Conservation (phyloP, 805 yeast species). For the Nakazawaea wyomingensis region DNA sequence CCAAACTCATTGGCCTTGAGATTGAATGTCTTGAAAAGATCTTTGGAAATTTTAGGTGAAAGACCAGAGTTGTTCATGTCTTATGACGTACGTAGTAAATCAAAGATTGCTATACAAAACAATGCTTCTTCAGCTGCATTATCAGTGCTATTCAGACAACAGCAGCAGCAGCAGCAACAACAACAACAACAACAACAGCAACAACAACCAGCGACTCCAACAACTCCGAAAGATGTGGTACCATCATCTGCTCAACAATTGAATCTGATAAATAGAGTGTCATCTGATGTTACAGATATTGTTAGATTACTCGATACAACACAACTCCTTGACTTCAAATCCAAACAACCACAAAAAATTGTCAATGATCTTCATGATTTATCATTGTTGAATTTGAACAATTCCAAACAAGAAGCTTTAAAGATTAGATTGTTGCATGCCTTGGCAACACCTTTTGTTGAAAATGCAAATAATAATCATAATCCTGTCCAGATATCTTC, state of each 20-base stretch:
- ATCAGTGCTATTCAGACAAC: conserved; percentile 26
- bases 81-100: conserved; percentile 18
- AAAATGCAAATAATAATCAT: conserved; percentile 27
- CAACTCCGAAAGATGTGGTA: not conserved
- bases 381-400: conserved; percentile 38
- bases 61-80: conserved; percentile 45
- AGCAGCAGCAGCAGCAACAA: not conserved
- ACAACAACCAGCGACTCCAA: not conserved
- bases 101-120: conserved; percentile 23
- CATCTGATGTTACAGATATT: conserved; percentile 41
- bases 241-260: conserved; percentile 5
- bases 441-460: conserved; percentile 62
- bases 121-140: conserved; percentile 37
- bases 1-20: conserved; percentile 77
- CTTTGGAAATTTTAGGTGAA: conserved; percentile 66
- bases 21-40: conserved; percentile 66
- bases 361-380: conserved; percentile 55
- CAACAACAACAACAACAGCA: not conserved
- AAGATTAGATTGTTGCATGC: conserved; percentile 51
- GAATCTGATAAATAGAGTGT: conserved; percentile 11
- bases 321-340: conserved; percentile 22
- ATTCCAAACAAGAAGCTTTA: conserved; percentile 34
- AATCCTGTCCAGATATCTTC: not conserved
- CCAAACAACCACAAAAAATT: conserved; percentile 30
- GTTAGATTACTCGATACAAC: conserved; percentile 38